phyloP scores from a whole-genome alignment of 2,329 filamentous ascomycete genomes.

The Neonectria ditissima region DNA sequence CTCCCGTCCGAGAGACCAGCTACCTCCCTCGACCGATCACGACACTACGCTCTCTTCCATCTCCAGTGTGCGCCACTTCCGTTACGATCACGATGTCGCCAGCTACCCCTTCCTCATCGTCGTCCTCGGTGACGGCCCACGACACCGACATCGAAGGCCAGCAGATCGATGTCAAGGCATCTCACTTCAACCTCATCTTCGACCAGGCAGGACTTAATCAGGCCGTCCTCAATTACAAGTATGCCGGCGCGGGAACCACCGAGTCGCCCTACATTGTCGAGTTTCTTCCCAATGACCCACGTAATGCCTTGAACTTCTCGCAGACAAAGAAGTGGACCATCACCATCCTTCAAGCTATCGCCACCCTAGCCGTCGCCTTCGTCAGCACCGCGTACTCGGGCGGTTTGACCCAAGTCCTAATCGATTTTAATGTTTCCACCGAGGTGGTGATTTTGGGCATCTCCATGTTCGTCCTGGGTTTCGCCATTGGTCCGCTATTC shows the following conservation, averaged over 20 bases:
- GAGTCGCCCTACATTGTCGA: slow-evolving; percentile 76
- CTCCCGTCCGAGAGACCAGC: slow-evolving; percentile 2
- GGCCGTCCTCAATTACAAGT: slow-evolving; percentile 66
- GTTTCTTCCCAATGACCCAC: slow-evolving; percentile 74
- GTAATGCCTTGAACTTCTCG: slow-evolving; percentile 74
- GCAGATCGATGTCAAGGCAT: slow-evolving; percentile 47
- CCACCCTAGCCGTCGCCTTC: slow-evolving; percentile 77
- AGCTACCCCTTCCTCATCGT: slow-evolving; percentile 35
- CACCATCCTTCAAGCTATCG: slow-evolving; percentile 71
- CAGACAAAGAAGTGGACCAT: slow-evolving; percentile 72
- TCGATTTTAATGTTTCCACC: slow-evolving; percentile 62
- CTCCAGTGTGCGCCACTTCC: slow-evolving; percentile 1
- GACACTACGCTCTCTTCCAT: neutral
- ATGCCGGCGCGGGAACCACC: slow-evolving; percentile 71
- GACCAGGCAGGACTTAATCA: slow-evolving; percentile 70
- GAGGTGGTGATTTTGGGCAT: slow-evolving; percentile 71
- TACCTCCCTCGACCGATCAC: slow-evolving; percentile 9
- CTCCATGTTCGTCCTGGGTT: slow-evolving; percentile 73
- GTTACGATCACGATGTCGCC: slow-evolving; percentile 35
- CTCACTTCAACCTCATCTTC: slow-evolving; percentile 65
- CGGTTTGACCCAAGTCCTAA: slow-evolving; percentile 65
- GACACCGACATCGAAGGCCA: slow-evolving; percentile 58
- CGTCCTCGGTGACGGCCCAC: slow-evolving; percentile 38
- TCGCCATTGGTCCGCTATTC: slow-evolving; percentile 70
- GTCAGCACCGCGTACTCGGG: slow-evolving; percentile 76